A percentile compares a stretch with the other conserved stretches of the same genome.
These are phyloP conservation scores for Chondrostereum purpureum DNA, from an alignment of 1,284 basidiomycete genomes.

Conservation along the genomic window DNA sequence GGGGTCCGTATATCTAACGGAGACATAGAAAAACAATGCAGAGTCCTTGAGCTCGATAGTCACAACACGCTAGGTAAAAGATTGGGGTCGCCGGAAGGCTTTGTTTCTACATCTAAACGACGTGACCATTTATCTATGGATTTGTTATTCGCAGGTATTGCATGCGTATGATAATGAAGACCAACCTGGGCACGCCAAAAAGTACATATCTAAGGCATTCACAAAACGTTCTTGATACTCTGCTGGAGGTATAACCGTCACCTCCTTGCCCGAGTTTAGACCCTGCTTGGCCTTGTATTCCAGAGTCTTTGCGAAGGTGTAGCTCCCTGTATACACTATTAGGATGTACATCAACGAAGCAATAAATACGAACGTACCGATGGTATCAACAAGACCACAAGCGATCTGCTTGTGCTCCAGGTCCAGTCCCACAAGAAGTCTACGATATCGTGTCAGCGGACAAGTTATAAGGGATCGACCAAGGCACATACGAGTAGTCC, in stretches of 20 bases:
- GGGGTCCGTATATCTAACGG: not conserved
- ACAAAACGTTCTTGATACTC: constrained; percentile 71
- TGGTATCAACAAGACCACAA: constrained; percentile 76
- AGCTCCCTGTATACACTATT: constrained; percentile 57
- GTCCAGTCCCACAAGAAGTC: constrained; percentile 63
- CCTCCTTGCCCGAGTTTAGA: constrained; percentile 56
- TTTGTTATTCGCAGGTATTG: not conserved
- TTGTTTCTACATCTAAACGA: constrained; percentile 17
- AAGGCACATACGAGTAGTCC: constrained; percentile 64
- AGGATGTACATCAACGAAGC: too few species aligned
- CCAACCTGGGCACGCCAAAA: constrained; percentile 63
- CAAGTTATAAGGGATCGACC: not conserved
- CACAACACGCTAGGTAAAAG: constrained; percentile 13
- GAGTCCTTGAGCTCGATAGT: not conserved
- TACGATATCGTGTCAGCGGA: constrained; percentile 18
- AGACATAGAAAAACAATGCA: not conserved
- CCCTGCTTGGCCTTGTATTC: constrained; percentile 75
- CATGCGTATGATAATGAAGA: constrained; percentile 4
- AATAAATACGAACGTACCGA: constrained; percentile 36
- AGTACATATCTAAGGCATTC: constrained; percentile 61
- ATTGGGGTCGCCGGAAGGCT: constrained; percentile 7
- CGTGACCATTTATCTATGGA: constrained; percentile 44
- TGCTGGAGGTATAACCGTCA: constrained; percentile 64
- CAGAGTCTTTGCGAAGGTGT: constrained; percentile 70
- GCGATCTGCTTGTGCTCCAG: constrained; percentile 56